Evolutionary conservation across 192 early-diverging fungal genomes (phyloP).

Genomic region (Backusella parvicylindrica): DNA sequence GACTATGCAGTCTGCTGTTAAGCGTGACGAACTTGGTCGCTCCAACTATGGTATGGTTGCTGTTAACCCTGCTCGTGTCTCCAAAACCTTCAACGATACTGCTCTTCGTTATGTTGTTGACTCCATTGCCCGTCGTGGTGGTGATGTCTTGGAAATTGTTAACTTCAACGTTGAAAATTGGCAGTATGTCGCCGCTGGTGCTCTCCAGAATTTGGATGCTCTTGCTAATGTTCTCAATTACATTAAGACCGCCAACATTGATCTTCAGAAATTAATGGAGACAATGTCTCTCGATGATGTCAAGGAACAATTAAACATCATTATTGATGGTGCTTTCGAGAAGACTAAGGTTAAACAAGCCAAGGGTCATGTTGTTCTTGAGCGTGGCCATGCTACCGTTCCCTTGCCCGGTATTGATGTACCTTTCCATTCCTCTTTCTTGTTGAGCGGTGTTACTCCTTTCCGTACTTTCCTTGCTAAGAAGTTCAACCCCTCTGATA

Average conservation of each 20-base stretch:
- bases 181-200: conserved; percentile 94
- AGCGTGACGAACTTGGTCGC: conserved; percentile 69
- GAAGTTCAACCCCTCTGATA: conserved; percentile 78
- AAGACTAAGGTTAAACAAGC: conserved; percentile 63
- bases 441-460: conserved; percentile 86
- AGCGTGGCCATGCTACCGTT: conserved; percentile 89
- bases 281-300: conserved; percentile 85
- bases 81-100: conserved; percentile 79
- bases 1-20: conserved; percentile 96
- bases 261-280: conserved; percentile 79
- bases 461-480: conserved; percentile 87
- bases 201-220: conserved; percentile 74
- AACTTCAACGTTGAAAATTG: conserved; percentile 98
- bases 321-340: conserved; percentile 68
- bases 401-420: conserved; percentile 92
- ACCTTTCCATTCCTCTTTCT: conserved; percentile 95
- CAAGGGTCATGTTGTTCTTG: conserved; percentile 63
- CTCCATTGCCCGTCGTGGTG: conserved; percentile 73
- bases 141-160: conserved; percentile 87
- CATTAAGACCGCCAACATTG: conserved; percentile 81
- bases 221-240: conserved; percentile 84
- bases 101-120: conserved; percentile 81
- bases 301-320: conserved; percentile 73
- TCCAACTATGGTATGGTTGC: conserved; percentile 96
- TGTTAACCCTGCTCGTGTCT: conserved; percentile 89